Evolutionary conservation across 129 eudicot species (phyloP).

Genomic region (Tagetes erecta): DNA sequence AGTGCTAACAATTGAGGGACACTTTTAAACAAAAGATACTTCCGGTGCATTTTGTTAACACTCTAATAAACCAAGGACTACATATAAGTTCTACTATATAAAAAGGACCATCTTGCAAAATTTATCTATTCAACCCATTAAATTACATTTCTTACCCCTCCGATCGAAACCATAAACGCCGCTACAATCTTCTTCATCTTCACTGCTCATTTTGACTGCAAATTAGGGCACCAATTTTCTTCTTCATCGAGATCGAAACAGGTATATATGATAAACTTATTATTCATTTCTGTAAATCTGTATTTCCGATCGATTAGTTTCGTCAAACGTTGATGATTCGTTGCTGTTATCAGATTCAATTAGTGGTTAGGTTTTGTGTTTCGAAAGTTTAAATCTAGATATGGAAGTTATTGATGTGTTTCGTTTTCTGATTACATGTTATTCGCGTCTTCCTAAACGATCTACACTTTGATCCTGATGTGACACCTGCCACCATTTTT

Average conservation of each 20-base stretch:
- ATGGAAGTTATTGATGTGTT: background rate
- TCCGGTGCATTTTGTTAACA: background rate
- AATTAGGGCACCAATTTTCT: slow-evolving; percentile 17
- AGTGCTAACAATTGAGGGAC: too few species aligned
- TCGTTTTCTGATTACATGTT: background rate
- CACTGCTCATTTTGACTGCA: background rate
- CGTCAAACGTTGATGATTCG: background rate
- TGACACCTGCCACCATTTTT: background rate
- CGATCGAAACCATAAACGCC: slow-evolving; percentile 13
- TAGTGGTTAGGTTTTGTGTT: background rate
- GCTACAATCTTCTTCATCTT: slow-evolving; percentile 15
- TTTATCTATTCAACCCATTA: background rate
- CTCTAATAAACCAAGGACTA: background rate
- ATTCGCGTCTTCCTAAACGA: background rate
- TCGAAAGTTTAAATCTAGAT: background rate
- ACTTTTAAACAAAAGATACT: background rate
- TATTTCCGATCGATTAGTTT: background rate
- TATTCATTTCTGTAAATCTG: background rate
- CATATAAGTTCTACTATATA: background rate
- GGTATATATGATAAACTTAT: background rate
- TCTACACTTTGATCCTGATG: background rate
- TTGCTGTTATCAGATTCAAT: background rate
- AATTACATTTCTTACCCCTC: slow-evolving; percentile 15
- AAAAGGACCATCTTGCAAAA: slow-evolving; percentile 9
- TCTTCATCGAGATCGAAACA: slow-evolving; percentile 2